phyloP scores from a whole-genome alignment of 176 grass and related monocot genomes.

The maize (Zea mays) region DNA sequence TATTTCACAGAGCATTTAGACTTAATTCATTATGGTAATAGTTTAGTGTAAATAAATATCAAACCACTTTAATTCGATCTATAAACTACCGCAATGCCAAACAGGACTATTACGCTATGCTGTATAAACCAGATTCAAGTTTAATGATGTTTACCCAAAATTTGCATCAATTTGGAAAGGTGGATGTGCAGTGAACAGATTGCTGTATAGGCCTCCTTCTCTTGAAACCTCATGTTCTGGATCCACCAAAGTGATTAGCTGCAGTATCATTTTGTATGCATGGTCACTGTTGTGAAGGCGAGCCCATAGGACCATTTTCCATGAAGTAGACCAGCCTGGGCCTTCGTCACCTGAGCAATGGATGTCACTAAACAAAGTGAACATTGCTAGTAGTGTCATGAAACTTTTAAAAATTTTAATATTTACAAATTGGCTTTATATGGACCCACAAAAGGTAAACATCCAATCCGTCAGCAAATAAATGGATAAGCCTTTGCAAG shows the following conservation, averaged over 20 bases:
- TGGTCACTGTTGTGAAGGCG: slow-evolving; percentile 74
- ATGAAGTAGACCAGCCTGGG: slow-evolving; percentile 93
- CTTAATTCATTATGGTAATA: too few relatives aligned
- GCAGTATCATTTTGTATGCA: slow-evolving; percentile 84
- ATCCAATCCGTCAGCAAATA: background rate
- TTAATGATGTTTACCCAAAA: slow-evolving; percentile 64
- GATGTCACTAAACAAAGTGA: slow-evolving; percentile 28
- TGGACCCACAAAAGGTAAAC: background rate
- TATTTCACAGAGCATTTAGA: too few relatives aligned
- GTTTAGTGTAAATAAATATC: too few relatives aligned
- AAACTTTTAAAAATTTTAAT: background rate
- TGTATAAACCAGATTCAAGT: slow-evolving; percentile 2
- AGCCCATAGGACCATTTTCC: slow-evolving; percentile 97
- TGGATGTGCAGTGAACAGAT: slow-evolving; percentile 88
- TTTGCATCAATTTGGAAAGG: slow-evolving; percentile 99
- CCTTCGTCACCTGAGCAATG: slow-evolving; percentile 65
- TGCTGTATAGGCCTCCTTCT: slow-evolving; percentile 97
- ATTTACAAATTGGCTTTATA: background rate
- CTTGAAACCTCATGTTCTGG: slow-evolving; percentile 57
- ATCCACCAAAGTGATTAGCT: slow-evolving; percentile 79
- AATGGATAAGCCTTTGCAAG: background rate
- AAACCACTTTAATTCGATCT: too few relatives aligned
- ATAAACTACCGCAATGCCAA: background rate
- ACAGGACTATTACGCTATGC: background rate
- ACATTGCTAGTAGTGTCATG: slow-evolving; percentile 12